A percentile compares a stretch with the other conserved stretches of the same genome.
These are phyloP conservation scores for Yarrowia divulgata DNA, from an alignment of 805 yeast species.

Conservation along the genomic window DNA sequence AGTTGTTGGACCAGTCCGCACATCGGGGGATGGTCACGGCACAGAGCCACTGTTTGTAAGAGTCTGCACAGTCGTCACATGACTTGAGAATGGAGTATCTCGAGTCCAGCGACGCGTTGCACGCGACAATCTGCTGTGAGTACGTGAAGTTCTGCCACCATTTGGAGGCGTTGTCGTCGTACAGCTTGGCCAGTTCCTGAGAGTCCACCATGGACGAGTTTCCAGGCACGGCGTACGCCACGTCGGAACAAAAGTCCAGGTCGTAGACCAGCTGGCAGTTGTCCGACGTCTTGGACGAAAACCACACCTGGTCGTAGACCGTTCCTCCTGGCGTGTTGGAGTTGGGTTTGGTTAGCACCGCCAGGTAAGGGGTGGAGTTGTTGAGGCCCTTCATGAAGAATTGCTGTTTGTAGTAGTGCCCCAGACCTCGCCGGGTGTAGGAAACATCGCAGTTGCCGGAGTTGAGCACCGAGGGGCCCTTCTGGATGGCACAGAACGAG, in stretches of 20 bases:
- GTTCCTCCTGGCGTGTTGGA: conserved; percentile 60
- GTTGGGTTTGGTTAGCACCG: conserved; percentile 64
- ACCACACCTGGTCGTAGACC: conserved; percentile 61
- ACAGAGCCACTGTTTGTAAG: conserved; percentile 90
- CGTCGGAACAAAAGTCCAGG: conserved; percentile 76
- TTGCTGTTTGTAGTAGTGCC: conserved; percentile 58
- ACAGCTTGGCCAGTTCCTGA: conserved; percentile 55
- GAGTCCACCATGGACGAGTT: conserved; percentile 51
- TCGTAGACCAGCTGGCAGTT: conserved; percentile 79
- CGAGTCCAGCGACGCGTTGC: conserved; percentile 69
- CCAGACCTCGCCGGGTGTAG: conserved; percentile 56
- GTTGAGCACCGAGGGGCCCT: conserved; percentile 56
- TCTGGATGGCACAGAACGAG: conserved; percentile 76
- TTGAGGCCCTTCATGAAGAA: conserved; percentile 69
- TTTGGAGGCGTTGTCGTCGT: conserved; percentile 67
- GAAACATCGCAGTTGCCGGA: conserved; percentile 48
- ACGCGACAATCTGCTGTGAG: conserved; percentile 77
- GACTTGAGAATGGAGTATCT: conserved; percentile 75
- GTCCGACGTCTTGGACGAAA: conserved; percentile 60
- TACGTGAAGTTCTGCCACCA: conserved; percentile 72
- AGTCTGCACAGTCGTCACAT: conserved; percentile 72
- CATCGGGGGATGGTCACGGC: conserved; percentile 89
- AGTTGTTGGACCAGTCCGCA: conserved; percentile 53
- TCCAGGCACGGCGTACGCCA: conserved; percentile 87
- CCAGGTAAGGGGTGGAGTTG: conserved; percentile 66